Evolutionary conservation across 2,329 filamentous ascomycete genomes (phyloP).

Genomic region (Pseudomassariella vexata): DNA sequence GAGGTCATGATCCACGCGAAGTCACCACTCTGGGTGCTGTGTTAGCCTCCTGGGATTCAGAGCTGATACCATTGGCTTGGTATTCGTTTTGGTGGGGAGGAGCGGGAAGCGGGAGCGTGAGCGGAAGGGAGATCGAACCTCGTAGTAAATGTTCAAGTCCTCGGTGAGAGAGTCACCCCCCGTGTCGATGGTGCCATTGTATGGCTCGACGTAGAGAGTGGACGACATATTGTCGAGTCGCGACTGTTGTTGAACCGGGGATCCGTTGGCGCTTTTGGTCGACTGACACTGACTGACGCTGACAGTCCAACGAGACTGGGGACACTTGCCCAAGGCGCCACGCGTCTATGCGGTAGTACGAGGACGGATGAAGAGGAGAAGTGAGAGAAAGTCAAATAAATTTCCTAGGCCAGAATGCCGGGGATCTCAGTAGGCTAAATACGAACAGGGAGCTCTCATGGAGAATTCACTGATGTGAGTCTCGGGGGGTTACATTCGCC

Average conservation of each 20-base stretch:
- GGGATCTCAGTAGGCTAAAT: constrained; percentile 5
- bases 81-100: constrained; percentile 8
- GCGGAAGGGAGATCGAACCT: constrained; percentile 39
- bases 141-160: constrained; percentile 77
- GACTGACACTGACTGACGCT: too few relatives aligned
- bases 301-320: too few relatives aligned
- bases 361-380: constrained; percentile 1
- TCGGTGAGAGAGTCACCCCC: constrained; percentile 50
- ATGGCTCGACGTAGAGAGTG: constrained; percentile 25
- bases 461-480: too few relatives aligned
- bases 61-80: constrained; percentile 6
- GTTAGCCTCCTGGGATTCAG: constrained; percentile 4
- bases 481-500: too few relatives aligned
- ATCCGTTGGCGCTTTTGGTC: too few relatives aligned
- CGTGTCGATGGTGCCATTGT: constrained; percentile 49
- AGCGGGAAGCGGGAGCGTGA: constrained; percentile 15
- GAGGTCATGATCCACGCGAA: constrained; percentile 75
- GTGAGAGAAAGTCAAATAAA: constrained; percentile 1
- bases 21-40: constrained; percentile 59
- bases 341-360: neutral
- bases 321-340: constrained; percentile 7
- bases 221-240: constrained; percentile 8
- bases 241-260: neutral
- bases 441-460: constrained; percentile 3
- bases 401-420: neutral